These are phyloP conservation scores for Penicillium sp. DNA, from an alignment of 2,329 filamentous ascomycete species.

Conservation along the genomic window DNA sequence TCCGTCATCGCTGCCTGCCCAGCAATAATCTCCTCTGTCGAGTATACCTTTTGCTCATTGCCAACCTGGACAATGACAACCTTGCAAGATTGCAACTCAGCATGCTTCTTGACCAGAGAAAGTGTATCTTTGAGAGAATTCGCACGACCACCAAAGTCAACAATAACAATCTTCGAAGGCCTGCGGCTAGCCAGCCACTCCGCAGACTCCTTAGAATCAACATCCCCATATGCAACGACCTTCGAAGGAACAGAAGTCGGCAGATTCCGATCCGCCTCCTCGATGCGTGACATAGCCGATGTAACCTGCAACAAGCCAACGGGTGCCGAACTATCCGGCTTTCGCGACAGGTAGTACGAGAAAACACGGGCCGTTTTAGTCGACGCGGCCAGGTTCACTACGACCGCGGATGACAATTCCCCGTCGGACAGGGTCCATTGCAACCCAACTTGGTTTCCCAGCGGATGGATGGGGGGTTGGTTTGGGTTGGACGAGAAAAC, in stretches of 20 bases:
- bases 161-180: constrained; percentile 16
- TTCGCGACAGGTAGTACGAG: constrained; percentile 26
- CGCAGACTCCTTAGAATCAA: neutral
- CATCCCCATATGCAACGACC: constrained; percentile 9
- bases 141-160: constrained; percentile 20
- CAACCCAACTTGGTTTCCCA: constrained; percentile 8
- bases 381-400: constrained; percentile 34
- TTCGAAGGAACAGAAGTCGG: constrained; percentile 6
- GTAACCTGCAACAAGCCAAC: constrained; percentile 32
- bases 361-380: constrained; percentile 34
- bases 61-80: constrained; percentile 18
- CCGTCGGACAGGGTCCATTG: constrained; percentile 34
- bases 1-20: neutral
- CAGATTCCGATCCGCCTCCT: constrained; percentile 6
- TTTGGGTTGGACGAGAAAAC: constrained; percentile 32
- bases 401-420: constrained; percentile 36
- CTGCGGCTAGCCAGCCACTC: constrained; percentile 11
- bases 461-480: constrained; percentile 16
- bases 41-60: constrained; percentile 17
- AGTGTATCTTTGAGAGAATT: constrained; percentile 6
- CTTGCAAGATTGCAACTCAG: neutral
- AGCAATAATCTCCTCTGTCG: constrained; percentile 4
- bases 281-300: constrained; percentile 15
- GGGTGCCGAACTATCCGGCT: constrained; percentile 17
- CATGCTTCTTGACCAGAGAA: neutral